Evolutionary conservation across 2,329 filamentous ascomycete genomes (phyloP), one percentile per base, ranked within the genome.

Genomic region (Calonectria hawksworthii): DNA sequence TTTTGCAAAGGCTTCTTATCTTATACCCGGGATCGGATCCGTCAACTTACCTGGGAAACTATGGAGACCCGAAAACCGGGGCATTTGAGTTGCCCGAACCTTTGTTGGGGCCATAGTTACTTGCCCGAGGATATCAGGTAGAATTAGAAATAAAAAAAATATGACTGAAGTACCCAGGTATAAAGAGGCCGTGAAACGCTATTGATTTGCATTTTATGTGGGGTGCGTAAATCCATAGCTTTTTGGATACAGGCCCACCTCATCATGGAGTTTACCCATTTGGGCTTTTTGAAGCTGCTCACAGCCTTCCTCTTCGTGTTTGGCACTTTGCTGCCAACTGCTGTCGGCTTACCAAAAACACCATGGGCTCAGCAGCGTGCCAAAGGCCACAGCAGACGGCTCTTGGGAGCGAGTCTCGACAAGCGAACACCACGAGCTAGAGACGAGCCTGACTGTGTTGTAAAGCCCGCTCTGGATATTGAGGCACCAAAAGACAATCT

Each of bases 401-500:
- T 68, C 8, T 56, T 73, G 10, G 65, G 65, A 18, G 70, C 56
- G 11, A 68, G 56, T 5, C 56, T 73, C 28, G 70, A 68, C 21
- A 73, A 68, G 16, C 30, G 70, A 36, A 52, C 41, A 4, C 30
- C 32, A 5, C n/a, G 50, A 21, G n/a, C 54, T 6, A 38, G 34
- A 28, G 65, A 73, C 4, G 30, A 59, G 9, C 21, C 21, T 9
- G 54, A 65, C 47, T 73, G 70, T 23, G 28, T 68, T 4, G 47
- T 73, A 32, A 73, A 73, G 41, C 64, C 70, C 5, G 70, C 70
- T 26, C 28, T 73, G 8, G 70, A 73, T 44, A 73, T 73, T n/a
- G 47, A 73, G 13, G 70, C 70, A 6, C 70, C 70, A 4, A 68
- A 68, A 18, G 70, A 73, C 26, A 73, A 73, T 18, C 47, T 68